phyloP scores from a whole-genome alignment of 108 stramenopile species.

The Nitzschia putrida region DNA sequence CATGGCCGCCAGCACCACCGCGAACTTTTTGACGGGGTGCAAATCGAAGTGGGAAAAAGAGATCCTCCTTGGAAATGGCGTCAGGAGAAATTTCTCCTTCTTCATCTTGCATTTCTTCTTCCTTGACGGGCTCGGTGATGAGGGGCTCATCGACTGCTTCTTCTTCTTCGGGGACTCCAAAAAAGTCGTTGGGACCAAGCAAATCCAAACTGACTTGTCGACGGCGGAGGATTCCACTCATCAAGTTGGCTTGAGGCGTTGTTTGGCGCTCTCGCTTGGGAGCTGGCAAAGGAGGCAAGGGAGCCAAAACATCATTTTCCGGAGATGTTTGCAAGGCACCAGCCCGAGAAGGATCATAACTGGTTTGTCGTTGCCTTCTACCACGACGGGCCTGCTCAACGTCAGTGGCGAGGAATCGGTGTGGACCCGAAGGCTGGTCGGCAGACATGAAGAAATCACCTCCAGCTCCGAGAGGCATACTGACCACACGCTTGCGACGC shows the following conservation, averaged over 20 bases:
- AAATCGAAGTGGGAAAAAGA: slow-evolving; percentile 54
- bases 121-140: slow-evolving; percentile 20
- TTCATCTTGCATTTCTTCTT: slow-evolving; percentile 38
- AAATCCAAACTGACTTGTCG: slow-evolving; percentile 53
- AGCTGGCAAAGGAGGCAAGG: not conserved
- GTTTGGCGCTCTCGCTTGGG: slow-evolving; percentile 3
- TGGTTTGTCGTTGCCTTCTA: not conserved
- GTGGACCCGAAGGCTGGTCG: too few species aligned
- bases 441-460: slow-evolving; percentile 5
- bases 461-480: slow-evolving; percentile 46
- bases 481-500: slow-evolving; percentile 55
- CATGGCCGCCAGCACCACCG: slow-evolving; percentile 25
- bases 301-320: not conserved
- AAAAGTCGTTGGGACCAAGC: slow-evolving; percentile 44
- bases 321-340: too few species aligned
- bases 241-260: not conserved
- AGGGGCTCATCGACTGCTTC: slow-evolving; percentile 28
- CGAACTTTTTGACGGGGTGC: slow-evolving; percentile 24
- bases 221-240: slow-evolving; percentile 38
- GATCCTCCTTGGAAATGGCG: slow-evolving; percentile 14
- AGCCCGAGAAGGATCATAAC: not conserved
- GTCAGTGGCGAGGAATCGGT: too few species aligned
- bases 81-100: slow-evolving; percentile 14
- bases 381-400: not conserved
- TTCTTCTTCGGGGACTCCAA: slow-evolving; percentile 8